Conservation (phyloP, 164 flowering plant species). For the Aristolochia californica region DNA sequence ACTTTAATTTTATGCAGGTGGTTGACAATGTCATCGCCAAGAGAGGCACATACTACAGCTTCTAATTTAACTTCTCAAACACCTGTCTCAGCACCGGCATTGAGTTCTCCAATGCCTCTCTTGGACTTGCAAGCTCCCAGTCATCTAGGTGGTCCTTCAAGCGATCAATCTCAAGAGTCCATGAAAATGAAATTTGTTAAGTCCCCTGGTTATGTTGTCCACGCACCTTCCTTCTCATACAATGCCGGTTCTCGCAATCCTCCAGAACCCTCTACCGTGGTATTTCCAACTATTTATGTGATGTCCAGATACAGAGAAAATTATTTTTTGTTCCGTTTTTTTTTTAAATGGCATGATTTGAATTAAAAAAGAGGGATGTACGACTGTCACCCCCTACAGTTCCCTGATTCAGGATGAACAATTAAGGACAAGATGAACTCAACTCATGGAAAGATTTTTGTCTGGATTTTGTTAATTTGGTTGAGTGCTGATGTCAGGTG, state of each 20-base stretch:
- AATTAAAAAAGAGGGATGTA: too few species aligned
- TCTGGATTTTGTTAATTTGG: too few species aligned
- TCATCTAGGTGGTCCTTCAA: constrained; percentile 13
- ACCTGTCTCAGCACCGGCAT: constrained; percentile 2
- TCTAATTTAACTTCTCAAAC: too few species aligned
- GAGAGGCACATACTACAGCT: too few species aligned
- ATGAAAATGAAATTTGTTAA: constrained; percentile 11
- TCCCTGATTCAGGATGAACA: too few species aligned
- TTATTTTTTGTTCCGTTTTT: background rate
- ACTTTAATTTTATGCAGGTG: background rate
- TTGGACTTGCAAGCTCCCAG: constrained; percentile 11
- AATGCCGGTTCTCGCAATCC: constrained; percentile 9
- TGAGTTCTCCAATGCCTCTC: constrained; percentile 14
- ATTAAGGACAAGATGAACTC: too few species aligned
- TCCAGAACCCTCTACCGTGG: constrained; percentile 18
- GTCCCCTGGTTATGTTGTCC: constrained; percentile 15
- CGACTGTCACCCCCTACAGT: too few species aligned
- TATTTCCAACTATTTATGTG: constrained; percentile 19
- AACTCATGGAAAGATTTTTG: too few species aligned
- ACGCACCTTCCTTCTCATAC: constrained; percentile 26
- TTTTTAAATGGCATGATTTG: too few species aligned
- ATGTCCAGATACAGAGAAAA: background rate
- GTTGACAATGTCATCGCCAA: background rate
- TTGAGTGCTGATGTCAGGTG: constrained; percentile 8
- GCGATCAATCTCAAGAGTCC: constrained; percentile 16